Percentiles rank a stretch among this genome's conserved stretches.
Evolutionary conservation across 2,329 filamentous ascomycete species (phyloP).

Genomic region (Stagonosporopsis chrysanthemi): DNA sequence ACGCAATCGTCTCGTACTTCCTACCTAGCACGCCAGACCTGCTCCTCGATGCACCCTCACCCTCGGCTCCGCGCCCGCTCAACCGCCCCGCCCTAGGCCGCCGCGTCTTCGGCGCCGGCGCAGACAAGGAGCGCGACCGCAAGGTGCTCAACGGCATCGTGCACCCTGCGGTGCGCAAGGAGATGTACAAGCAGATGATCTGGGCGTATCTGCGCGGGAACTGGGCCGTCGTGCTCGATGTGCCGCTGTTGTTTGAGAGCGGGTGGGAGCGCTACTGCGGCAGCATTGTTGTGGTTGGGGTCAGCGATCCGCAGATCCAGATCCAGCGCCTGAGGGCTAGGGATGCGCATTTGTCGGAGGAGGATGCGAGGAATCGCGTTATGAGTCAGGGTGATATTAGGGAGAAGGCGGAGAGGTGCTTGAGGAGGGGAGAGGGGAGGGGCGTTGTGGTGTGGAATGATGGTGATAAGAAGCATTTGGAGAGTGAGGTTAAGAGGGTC

Average conservation of each 20-base stretch:
- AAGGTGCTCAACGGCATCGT: conserved; percentile 86
- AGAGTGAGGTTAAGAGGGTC: conserved; percentile 69
- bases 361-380: conserved; percentile 88
- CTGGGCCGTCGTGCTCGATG: conserved; percentile 92
- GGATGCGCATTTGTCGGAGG: conserved; percentile 78
- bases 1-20: conserved; percentile 83
- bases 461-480: conserved; percentile 72
- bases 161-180: conserved; percentile 84
- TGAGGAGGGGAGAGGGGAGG: conserved; percentile 66
- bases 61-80: conserved; percentile 70
- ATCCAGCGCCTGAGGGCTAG: conserved; percentile 78
- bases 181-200: conserved; percentile 80
- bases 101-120: conserved; percentile 82
- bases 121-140: conserved; percentile 74
- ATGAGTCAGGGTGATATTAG: conserved; percentile 85
- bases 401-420: conserved; percentile 79
- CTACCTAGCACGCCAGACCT: conserved; percentile 83
- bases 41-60: conserved; percentile 63
- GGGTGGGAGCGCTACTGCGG: conserved; percentile 86
- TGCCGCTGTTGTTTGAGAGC: conserved; percentile 90
- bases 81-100: conserved; percentile 86
- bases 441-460: conserved; percentile 95
- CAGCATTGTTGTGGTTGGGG: conserved; percentile 84
- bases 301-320: conserved; percentile 80
- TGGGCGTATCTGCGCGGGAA: conserved; percentile 74